A percentile compares a stretch with the other conserved stretches of the same genome.
phyloP scores from a whole-genome alignment of 805 yeast species.

The Sungouiozyma intestinalis region DNA sequence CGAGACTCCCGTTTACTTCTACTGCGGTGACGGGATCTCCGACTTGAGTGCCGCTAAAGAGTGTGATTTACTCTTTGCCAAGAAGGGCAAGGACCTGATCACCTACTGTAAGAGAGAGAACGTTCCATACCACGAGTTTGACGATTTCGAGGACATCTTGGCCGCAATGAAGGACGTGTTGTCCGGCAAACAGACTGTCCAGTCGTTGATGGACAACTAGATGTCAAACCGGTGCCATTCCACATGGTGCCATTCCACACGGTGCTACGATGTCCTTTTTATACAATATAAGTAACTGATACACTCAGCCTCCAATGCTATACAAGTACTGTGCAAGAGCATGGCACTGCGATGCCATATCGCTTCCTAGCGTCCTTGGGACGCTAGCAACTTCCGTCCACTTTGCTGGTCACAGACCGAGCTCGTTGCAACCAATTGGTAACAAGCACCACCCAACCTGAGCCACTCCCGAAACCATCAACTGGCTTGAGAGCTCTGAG shows the following conservation, averaged over 20 bases:
- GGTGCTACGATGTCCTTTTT: not conserved
- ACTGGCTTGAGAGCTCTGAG: no score
- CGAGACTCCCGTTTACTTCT: slow-evolving; percentile 59
- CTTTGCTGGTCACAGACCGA: no score
- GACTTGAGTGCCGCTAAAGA: slow-evolving; percentile 93
- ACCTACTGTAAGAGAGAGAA: slow-evolving; percentile 70
- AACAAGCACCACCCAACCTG: no score
- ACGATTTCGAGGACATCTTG: slow-evolving; percentile 64
- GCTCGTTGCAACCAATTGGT: no score
- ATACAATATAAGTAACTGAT: no score
- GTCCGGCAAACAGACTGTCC: slow-evolving; percentile 24
- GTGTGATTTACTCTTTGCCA: slow-evolving; percentile 88
- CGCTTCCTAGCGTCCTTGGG: no score
- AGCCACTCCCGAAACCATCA: no score
- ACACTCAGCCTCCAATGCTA: no score
- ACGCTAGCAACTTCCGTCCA: no score
- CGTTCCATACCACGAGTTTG: slow-evolving; percentile 79
- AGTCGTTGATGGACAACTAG: slow-evolving; percentile 25
- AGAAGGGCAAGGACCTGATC: slow-evolving; percentile 81
- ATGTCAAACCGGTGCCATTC: not conserved
- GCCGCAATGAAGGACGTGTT: slow-evolving; percentile 46
- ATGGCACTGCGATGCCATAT: no score
- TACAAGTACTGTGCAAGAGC: no score
- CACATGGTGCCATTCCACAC: no score
- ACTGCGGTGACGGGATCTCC: slow-evolving; percentile 97